phyloP scores from a whole-genome alignment of 2,329 filamentous ascomycete species.

The Colletotrichum echinochloae region DNA sequence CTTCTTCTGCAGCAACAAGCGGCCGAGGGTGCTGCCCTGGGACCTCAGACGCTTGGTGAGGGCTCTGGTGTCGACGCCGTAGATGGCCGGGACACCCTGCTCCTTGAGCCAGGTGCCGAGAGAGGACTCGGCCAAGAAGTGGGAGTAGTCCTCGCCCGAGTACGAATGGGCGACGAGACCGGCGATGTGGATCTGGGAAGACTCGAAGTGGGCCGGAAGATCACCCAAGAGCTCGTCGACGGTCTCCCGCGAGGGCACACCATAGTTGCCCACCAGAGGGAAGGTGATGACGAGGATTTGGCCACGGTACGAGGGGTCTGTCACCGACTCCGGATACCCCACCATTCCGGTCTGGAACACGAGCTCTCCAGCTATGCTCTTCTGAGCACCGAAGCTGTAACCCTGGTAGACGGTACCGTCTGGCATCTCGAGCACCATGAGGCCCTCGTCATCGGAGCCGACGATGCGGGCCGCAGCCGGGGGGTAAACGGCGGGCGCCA shows the following conservation, averaged over 20 bases:
- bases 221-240: conserved; percentile 87
- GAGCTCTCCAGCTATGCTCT: conserved; percentile 94
- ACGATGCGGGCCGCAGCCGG: conserved; percentile 73
- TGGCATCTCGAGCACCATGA: conserved; percentile 90
- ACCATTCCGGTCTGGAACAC: conserved; percentile 99
- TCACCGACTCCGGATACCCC: conserved; percentile 94
- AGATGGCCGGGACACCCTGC: conserved; percentile 92
- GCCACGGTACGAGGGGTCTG: conserved; percentile 87
- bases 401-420: conserved; percentile 93
- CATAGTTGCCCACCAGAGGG: conserved; percentile 96
- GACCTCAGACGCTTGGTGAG: conserved; percentile 95
- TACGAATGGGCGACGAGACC: conserved; percentile 93
- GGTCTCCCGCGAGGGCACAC: conserved; percentile 88
- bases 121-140: conserved; percentile 91
- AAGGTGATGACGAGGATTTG: conserved; percentile 98
- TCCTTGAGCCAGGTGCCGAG: conserved; percentile 96
- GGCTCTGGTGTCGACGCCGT: conserved; percentile 92
- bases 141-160: conserved; percentile 93
- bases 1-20: conserved; percentile 80
- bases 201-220: conserved; percentile 93
- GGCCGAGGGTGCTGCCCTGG: conserved; percentile 95
- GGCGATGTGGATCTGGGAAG: conserved; percentile 91
- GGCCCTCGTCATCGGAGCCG: conserved; percentile 65
- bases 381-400: conserved; percentile 95
- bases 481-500: conserved; percentile 54